Base-by-base conservation (phyloP, 2,329 filamentous ascomycete species). In the Aspergillus latus region DNA sequence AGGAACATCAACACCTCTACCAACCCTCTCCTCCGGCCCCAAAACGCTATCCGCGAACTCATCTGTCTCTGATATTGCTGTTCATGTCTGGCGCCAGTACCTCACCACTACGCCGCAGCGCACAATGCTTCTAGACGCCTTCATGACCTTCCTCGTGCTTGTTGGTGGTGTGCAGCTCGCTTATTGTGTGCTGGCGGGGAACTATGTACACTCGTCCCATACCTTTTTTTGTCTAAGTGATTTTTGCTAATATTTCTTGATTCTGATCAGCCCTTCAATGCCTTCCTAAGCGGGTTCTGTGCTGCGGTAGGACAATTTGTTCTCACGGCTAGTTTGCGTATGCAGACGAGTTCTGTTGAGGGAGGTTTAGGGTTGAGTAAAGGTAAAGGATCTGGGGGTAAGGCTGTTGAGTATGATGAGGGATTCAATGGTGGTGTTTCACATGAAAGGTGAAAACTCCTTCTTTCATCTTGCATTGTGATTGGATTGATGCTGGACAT, bases 231-330 rank as follows among this genome's bases (percentile, higher is more conserved):
- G 21, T 21, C 21, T 21, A 21, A 42, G 21, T 42, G 39, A 21
- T 16, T 5, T 42, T 47, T 21, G 42, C 32, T 37, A 47, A 47
- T 28, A 2, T 21, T 43, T 11, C 21, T 21, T 21, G 13, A 10
- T 28, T 30, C 37, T 1, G 7, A 28, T 36, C 47, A 97, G 93
- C 94, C 94, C 8, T 99, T 99, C 82, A 99, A 99, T 74, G 94
- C 95, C 62, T 99, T 99, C 80, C 85, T 99, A 32, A 90, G 92
- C 32, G 95, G 94, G 47, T 99, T 99, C 80, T 87, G 86, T 59
- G 91, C 93, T 13, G 94, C 93, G 1, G 93, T 99, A 61, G 94
- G 94, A 60, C 94, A 99, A 74, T 99, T 99, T 74, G 94, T 99
- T 61, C 85, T 99, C 65, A 97, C 94, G 49, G 90, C 91, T 81